These are phyloP conservation scores for Babesia bigemina DNA, from an alignment of 169 alveolate genomes.

Conservation along the genomic window DNA sequence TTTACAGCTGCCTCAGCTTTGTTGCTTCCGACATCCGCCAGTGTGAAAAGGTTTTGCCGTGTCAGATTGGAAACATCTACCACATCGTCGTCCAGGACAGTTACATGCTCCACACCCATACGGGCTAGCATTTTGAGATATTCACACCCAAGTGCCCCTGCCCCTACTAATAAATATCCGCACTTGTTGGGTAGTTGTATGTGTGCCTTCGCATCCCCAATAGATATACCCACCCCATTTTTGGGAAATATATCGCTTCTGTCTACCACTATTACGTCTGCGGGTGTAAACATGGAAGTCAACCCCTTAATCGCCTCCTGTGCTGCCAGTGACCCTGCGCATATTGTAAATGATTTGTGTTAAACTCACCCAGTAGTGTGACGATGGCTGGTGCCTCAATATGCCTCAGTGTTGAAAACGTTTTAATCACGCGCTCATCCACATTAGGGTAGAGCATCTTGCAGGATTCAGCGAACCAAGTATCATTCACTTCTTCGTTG, in stretches of 20 bases:
- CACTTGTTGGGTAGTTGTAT: background rate
- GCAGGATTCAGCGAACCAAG: background rate
- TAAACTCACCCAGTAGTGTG: slow-evolving; percentile 16
- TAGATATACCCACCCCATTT: slow-evolving; percentile 16
- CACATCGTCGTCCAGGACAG: slow-evolving; percentile 53
- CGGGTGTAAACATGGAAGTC: slow-evolving; percentile 47
- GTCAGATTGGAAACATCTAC: slow-evolving; percentile 60
- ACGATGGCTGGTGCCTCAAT: slow-evolving; percentile 11
- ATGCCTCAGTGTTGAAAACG: background rate
- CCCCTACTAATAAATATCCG: slow-evolving; percentile 63
- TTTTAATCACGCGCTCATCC: background rate
- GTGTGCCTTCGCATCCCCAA: slow-evolving; percentile 21
- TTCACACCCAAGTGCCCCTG: slow-evolving; percentile 71
- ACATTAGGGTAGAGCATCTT: background rate
- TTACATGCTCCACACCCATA: slow-evolving; percentile 53
- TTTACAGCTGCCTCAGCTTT: slow-evolving; percentile 60
- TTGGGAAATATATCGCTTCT: slow-evolving; percentile 59
- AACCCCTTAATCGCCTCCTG: slow-evolving; percentile 60
- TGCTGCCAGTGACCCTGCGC: slow-evolving; percentile 56
- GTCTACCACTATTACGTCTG: slow-evolving; percentile 44
- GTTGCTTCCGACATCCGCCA: slow-evolving; percentile 51
- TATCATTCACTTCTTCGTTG: background rate
- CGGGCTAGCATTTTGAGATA: slow-evolving; percentile 43
- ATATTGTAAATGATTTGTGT: background rate
- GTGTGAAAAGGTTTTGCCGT: slow-evolving; percentile 56